Base-by-base conservation (phyloP, 75 land plant species). In the Selaginella tamariscina region DNA sequence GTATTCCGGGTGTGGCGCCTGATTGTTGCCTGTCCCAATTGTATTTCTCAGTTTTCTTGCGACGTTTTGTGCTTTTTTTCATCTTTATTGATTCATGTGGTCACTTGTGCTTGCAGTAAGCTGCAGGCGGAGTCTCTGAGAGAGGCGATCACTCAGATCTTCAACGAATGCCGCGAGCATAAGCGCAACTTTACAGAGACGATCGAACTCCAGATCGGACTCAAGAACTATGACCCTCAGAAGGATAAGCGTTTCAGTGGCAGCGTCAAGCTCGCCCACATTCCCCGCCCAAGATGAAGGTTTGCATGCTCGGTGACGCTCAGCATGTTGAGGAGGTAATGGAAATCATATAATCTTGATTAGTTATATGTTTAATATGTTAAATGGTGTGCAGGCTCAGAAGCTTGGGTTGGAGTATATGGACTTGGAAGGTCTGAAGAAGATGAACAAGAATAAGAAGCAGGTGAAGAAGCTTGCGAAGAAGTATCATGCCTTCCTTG, bases 121-220 rank as follows among this genome's bases (percentile, higher is more conserved):
- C n/a, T n/a, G n/a, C n/a, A n/a, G n/a, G n/a, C n/a, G n/a, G n/a
- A n/a, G n/a, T n/a, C n/a, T n/a, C n/a, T n/a, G n/a, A n/a, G n/a
- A n/a, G n/a, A n/a, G n/a, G n/a, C n/a, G n/a, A n/a, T n/a, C n/a
- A n/a, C n/a, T n/a, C n/a, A n/a, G n/a, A n/a, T n/a, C n/a, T n/a
- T n/a, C n/a, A n/a, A n/a, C n/a, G n/a, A n/a, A n/a, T n/a, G n/a
- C n/a, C n/a, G n/a, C n/a, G 88, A 87, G 79, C 84, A 87, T 69
- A 65, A 75, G 13, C 73, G 88, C 9, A 87, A 87, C 27, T 85
- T 87, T 30, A 66, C 67, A 24, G 88, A 87, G 77, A 87, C 88
- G 1, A 73, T 87, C 24, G 90, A 87, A 66, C 79, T 87, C 1
- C 90, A 87, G 70, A 85, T 87, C 66, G 88, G 90, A 0, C 71